Evolutionary conservation across 306 rosid genomes (phyloP).

Genomic region (Oemleria cerasiformis): DNA sequence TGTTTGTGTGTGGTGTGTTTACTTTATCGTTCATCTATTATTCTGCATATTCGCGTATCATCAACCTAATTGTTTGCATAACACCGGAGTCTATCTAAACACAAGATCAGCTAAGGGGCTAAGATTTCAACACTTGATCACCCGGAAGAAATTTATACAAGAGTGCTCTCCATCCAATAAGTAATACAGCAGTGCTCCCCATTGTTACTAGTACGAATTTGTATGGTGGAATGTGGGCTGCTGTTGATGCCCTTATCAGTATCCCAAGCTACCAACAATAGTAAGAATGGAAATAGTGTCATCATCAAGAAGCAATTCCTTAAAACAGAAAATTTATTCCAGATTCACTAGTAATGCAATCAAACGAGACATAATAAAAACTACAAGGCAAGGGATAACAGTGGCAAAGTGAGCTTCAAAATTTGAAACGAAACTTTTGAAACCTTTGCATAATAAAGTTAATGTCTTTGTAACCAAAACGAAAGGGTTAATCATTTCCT

Average conservation of each 20-base stretch:
- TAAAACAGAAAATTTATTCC: background rate
- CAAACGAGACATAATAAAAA: background rate
- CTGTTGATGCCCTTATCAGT: conserved; percentile 47
- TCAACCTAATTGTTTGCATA: too few relatives aligned
- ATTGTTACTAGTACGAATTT: conserved; percentile 62
- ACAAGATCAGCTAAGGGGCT: too few relatives aligned
- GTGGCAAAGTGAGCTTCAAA: background rate
- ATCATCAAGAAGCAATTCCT: background rate
- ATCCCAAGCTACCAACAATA: conserved; percentile 69
- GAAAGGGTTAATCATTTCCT: background rate
- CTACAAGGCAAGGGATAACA: background rate
- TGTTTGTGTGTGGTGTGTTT: too few relatives aligned
- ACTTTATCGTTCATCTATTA: too few relatives aligned
- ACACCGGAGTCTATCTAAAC: too few relatives aligned
- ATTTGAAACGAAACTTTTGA: background rate
- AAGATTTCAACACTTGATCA: too few relatives aligned
- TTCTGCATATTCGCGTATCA: too few relatives aligned
- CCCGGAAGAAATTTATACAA: conserved; percentile 53
- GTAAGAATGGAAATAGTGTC: background rate
- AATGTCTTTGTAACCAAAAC: too few relatives aligned
- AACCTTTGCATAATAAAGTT: background rate
- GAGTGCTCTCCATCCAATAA: conserved; percentile 66
- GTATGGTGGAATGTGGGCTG: conserved; percentile 60
- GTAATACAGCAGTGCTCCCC: conserved; percentile 89
- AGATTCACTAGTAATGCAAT: background rate